Conservation (phyloP, 164 flowering plant genomes). For the Annona cherimola region DNA sequence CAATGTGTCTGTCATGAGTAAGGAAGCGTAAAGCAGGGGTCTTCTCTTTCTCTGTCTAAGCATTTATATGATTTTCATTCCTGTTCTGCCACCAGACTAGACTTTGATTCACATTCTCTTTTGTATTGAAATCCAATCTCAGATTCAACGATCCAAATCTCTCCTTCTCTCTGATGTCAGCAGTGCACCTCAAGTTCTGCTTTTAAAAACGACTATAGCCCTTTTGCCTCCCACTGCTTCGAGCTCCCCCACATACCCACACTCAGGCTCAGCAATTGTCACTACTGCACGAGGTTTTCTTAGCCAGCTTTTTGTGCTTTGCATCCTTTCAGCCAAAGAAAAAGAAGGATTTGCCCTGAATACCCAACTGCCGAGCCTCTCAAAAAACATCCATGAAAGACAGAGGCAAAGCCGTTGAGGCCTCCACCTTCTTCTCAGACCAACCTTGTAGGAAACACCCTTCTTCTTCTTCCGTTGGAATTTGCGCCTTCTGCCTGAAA, state of each 20-base stretch:
- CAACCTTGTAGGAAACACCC: slow-evolving; percentile 69
- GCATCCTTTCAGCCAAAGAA: background rate
- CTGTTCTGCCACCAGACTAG: background rate
- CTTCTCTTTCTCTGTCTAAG: no score
- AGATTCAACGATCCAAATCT: background rate
- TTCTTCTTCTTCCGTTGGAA: slow-evolving; percentile 56
- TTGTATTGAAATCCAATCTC: background rate
- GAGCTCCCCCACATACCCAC: background rate
- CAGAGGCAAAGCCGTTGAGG: slow-evolving; percentile 43
- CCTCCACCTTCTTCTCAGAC: slow-evolving; percentile 28
- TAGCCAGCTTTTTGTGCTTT: no score
- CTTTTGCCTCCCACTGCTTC: background rate
- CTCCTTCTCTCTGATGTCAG: background rate
- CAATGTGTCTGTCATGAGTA: background rate
- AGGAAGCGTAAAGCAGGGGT: background rate
- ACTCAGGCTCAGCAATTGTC: background rate
- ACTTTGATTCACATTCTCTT: background rate
- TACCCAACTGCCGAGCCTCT: background rate
- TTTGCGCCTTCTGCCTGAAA: slow-evolving; percentile 71
- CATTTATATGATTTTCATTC: background rate
- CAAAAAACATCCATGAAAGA: slow-evolving; percentile 36
- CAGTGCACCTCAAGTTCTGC: background rate
- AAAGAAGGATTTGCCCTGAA: background rate
- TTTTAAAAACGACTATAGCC: background rate
- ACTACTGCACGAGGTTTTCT: no score